These are phyloP conservation scores for Macadamia integrifolia DNA, from an alignment of 164 flowering plant species.

Conservation along the genomic window DNA sequence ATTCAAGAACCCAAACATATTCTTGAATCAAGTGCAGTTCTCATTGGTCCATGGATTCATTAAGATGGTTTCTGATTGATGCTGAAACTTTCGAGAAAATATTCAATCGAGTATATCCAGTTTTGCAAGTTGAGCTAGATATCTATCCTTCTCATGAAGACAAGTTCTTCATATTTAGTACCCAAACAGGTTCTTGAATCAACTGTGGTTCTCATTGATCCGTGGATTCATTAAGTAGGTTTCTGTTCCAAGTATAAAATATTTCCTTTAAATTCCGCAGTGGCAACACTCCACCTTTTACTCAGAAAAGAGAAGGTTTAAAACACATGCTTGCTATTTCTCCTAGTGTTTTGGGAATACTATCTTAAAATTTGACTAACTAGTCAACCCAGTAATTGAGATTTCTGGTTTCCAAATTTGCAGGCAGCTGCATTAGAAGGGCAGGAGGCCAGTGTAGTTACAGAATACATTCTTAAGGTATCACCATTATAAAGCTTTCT, in stretches of 20 bases:
- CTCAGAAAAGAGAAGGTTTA: too few relatives aligned
- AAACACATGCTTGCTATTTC: not conserved
- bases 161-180: too few relatives aligned
- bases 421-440: slow-evolving; percentile 45
- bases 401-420: not conserved
- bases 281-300: too few relatives aligned
- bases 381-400: not conserved
- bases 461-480: slow-evolving; percentile 34
- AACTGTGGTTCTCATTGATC: too few relatives aligned
- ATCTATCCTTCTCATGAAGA: too few relatives aligned
- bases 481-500: not conserved
- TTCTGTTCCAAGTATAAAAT: too few relatives aligned
- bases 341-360: not conserved
- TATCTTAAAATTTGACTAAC: not conserved
- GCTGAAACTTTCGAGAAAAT: too few relatives aligned
- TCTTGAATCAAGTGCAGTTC: not conserved
- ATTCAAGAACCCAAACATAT: not conserved
- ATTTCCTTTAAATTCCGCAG: too few relatives aligned
- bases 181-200: not conserved
- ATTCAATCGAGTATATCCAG: not conserved
- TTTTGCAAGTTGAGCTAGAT: not conserved
- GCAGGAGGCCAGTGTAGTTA: slow-evolving; percentile 34
- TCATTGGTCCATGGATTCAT: too few relatives aligned
- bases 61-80: too few relatives aligned
- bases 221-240: too few relatives aligned